Percentiles rank a stretch among this genome's conserved stretches.
phyloP scores from a whole-genome alignment of 2,329 filamentous ascomycete species.

The Claviceps maximensis region DNA sequence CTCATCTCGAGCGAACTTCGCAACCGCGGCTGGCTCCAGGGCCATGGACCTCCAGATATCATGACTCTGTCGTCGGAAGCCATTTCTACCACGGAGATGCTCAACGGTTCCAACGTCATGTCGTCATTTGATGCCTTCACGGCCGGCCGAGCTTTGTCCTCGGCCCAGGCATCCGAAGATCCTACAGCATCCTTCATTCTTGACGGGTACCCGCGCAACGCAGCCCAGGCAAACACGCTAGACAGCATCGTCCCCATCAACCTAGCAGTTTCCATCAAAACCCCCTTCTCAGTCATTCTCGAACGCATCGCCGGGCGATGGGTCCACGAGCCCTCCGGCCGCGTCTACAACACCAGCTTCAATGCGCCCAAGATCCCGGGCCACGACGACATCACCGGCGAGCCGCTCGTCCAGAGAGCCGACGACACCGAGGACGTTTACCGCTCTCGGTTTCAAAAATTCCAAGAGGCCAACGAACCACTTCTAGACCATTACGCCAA shows the following conservation, averaged over 20 bases:
- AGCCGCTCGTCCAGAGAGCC: conserved; percentile 64
- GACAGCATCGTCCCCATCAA: conserved; percentile 87
- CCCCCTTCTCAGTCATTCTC: conserved; percentile 75
- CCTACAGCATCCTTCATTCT: conserved; percentile 83
- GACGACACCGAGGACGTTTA: conserved; percentile 86
- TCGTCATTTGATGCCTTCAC: conserved; percentile 1
- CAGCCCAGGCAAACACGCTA: conserved; percentile 62
- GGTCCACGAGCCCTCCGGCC: conserved; percentile 82
- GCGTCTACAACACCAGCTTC: conserved; percentile 92
- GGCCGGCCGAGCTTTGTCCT: conserved; percentile 10
- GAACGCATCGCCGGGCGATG: conserved; percentile 83
- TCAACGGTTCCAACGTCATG: conserved; percentile 16
- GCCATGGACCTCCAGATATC: conserved; percentile 30
- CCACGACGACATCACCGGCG: conserved; percentile 81
- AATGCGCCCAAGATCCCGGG: conserved; percentile 72
- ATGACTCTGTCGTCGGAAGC: conserved; percentile 37
- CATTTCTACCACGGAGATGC: conserved; percentile 20
- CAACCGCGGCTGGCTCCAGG: conserved; percentile 68
- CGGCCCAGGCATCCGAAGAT: conserved; percentile 44
- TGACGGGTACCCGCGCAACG: conserved; percentile 89
- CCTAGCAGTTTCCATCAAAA: conserved; percentile 75
- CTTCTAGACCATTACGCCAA: conserved; percentile 80
- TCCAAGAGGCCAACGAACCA: conserved; percentile 74
- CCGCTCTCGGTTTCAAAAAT: conserved; percentile 65
- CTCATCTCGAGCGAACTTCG: conserved; percentile 84